Conservation (phyloP, 495 filamentous ascomycete species). For the Trichoderma asperelloides region DNA sequence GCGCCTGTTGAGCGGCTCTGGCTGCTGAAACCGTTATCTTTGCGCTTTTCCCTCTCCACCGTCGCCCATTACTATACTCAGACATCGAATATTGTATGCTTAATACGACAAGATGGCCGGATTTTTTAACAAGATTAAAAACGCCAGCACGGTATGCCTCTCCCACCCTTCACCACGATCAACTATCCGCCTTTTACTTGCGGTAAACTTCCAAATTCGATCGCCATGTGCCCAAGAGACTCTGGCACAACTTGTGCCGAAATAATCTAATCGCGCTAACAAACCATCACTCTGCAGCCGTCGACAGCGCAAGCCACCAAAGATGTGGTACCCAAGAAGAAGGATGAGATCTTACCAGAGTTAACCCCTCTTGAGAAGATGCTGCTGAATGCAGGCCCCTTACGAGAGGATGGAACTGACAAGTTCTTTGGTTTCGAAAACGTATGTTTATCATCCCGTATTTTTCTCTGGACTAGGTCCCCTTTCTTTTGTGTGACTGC, state of each 20-base stretch:
- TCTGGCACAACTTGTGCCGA: background rate
- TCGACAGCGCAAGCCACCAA: slow-evolving; percentile 22
- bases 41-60: background rate
- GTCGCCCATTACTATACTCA: background rate
- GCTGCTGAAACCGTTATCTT: background rate
- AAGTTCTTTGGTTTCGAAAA: slow-evolving; percentile 99
- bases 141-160: slow-evolving; percentile 12
- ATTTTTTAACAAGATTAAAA: slow-evolving; percentile 15
- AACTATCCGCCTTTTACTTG: background rate
- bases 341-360: slow-evolving; percentile 58
- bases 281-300: background rate
- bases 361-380: slow-evolving; percentile 77
- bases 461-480: background rate
- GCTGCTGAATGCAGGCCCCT: slow-evolving; percentile 66
- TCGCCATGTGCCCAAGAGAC: background rate
- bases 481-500: background rate
- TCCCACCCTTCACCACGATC: background rate
- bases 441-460: slow-evolving; percentile 44
- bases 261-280: slow-evolving; percentile 7
- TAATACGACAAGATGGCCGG: slow-evolving; percentile 11
- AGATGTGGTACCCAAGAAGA: slow-evolving; percentile 46
- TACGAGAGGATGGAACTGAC: slow-evolving; percentile 84
- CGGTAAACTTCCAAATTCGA: background rate
- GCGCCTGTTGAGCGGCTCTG: background rate
- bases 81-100: background rate